Percentiles rank a stretch among this genome's conserved stretches.
Evolutionary conservation across 805 yeast species (phyloP).

Genomic region (Ogataea glucozyma): DNA sequence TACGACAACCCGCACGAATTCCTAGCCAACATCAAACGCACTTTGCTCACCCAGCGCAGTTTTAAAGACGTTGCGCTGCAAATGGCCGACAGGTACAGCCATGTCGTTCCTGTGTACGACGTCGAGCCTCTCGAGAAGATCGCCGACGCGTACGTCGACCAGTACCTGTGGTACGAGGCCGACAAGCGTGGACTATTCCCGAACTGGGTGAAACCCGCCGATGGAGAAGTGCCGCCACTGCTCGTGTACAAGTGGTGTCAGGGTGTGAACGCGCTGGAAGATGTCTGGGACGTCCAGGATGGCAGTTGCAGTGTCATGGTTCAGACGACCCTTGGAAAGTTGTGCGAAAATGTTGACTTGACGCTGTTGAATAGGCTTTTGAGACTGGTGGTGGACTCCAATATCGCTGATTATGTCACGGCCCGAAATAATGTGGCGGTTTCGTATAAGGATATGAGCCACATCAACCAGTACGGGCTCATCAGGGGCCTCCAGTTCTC

Average conservation of each 20-base stretch:
- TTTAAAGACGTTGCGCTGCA: constrained; percentile 86
- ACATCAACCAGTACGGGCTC: constrained; percentile 84
- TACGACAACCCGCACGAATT: constrained; percentile 97
- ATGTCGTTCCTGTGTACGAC: constrained; percentile 80
- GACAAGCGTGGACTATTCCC: constrained; percentile 87
- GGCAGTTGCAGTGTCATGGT: constrained; percentile 84
- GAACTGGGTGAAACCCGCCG: constrained; percentile 94
- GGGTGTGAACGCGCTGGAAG: constrained; percentile 75
- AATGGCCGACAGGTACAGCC: constrained; percentile 88
- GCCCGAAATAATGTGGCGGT: constrained; percentile 84
- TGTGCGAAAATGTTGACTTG: constrained; percentile 85
- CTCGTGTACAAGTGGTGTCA: constrained; percentile 93
- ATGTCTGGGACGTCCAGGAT: constrained; percentile 74
- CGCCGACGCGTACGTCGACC: constrained; percentile 94
- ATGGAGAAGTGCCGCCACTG: constrained; percentile 89
- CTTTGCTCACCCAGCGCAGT: constrained; percentile 81
- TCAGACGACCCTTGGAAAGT: constrained; percentile 68
- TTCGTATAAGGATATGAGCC: constrained; percentile 92
- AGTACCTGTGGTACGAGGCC: constrained; percentile 94
- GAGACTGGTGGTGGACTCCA: constrained; percentile 80
- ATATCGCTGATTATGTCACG: constrained; percentile 91
- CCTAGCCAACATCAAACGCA: constrained; percentile 77
- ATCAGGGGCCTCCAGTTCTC: constrained; percentile 89
- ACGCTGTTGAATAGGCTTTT: constrained; percentile 81
- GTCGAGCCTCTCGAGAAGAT: constrained; percentile 93